Percentiles rank a stretch among this genome's conserved stretches.
Evolutionary conservation across 768 basidiomycete genomes (phyloP).

Genomic region (Rubroboletus satanas): DNA sequence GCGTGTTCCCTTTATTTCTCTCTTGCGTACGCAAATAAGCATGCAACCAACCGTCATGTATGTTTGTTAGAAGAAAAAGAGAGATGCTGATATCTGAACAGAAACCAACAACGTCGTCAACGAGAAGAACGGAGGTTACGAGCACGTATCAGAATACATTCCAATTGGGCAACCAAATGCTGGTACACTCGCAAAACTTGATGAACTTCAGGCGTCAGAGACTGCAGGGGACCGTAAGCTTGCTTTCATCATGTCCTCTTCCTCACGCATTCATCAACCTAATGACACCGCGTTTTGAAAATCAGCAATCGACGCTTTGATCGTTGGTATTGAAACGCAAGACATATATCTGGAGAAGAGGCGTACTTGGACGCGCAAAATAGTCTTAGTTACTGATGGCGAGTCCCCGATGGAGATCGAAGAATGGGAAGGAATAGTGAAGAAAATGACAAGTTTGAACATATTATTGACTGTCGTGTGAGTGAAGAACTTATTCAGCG

Average conservation of each 20-base stretch:
- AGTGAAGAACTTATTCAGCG: constrained; percentile 17
- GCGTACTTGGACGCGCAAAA: constrained; percentile 80
- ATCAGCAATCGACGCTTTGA: constrained; percentile 79
- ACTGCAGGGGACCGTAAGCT: constrained; percentile 62
- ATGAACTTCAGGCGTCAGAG: constrained; percentile 53
- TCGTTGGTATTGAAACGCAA: constrained; percentile 84
- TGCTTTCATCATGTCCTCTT: neutral
- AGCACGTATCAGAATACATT: constrained; percentile 68
- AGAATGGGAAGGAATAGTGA: constrained; percentile 67
- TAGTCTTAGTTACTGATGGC: constrained; percentile 84
- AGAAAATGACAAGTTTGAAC: constrained; percentile 57
- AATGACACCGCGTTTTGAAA: neutral
- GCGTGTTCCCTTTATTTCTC: neutral
- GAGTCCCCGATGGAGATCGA: constrained; percentile 68
- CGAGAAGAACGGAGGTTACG: constrained; percentile 62
- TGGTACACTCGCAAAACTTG: constrained; percentile 61
- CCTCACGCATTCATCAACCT: neutral
- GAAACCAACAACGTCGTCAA: constrained; percentile 67
- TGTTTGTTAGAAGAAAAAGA: neutral
- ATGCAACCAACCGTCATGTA: neutral
- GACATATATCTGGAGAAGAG: constrained; percentile 61
- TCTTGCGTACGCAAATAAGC: too few species aligned
- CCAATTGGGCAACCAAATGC: constrained; percentile 64
- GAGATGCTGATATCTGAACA: constrained; percentile 20
- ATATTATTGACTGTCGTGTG: constrained; percentile 72